phyloP scores from a whole-genome alignment of 2,329 filamentous ascomycete species.

The Claviceps capensis region DNA sequence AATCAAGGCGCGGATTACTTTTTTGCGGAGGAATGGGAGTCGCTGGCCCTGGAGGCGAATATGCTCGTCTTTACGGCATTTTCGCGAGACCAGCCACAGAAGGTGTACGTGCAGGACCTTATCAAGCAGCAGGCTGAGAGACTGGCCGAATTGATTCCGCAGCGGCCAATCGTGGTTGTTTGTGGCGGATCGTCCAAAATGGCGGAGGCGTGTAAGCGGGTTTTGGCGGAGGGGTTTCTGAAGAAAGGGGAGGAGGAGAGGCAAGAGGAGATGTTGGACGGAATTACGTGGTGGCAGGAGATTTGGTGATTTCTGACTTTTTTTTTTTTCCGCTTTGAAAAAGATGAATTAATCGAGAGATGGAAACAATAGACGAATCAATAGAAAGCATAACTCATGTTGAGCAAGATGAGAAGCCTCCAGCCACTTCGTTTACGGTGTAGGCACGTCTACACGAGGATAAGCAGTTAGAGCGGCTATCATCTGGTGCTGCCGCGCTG shows the following conservation, averaged over 20 bases:
- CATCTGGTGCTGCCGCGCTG: no score
- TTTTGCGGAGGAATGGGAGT: constrained; percentile 63
- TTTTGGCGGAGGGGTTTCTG: constrained; percentile 35
- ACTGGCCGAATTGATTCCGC: constrained; percentile 20
- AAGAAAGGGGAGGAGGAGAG: constrained; percentile 22
- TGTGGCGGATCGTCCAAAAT: constrained; percentile 46
- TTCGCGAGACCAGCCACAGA: constrained; percentile 32
- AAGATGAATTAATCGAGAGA: not conserved
- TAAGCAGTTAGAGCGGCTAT: no score
- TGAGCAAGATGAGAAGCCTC: no score
- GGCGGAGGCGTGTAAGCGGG: constrained; percentile 39
- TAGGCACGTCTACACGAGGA: no score
- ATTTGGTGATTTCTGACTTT: constrained; percentile 31
- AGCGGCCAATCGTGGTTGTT: constrained; percentile 33
- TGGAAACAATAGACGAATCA: not conserved
- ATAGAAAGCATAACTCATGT: not conserved
- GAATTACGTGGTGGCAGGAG: constrained; percentile 40
- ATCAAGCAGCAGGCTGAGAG: constrained; percentile 28
- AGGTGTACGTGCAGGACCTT: constrained; percentile 43
- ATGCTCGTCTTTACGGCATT: constrained; percentile 29
- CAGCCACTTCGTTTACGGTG: no score
- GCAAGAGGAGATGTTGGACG: constrained; percentile 24
- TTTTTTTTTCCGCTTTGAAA: not conserved
- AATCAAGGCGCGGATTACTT: constrained; percentile 66
- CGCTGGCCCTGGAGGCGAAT: constrained; percentile 10